Evolutionary conservation across 78 protist genomes (phyloP).

Genomic region (Dictyostelium discoideum): dicty_2.7 NC_007088.5:1860001-1860500

Average conservation of each 20-base stretch:
- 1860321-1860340: conserved; percentile 19
- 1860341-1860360: not conserved
- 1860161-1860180: conserved; percentile 26
- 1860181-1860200: conserved; percentile 71
- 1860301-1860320: conserved; percentile 19
- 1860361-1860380: not conserved
- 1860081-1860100: conserved; percentile 34
- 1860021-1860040: conserved; percentile 63
- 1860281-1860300: conserved; percentile 60
- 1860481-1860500: not conserved
- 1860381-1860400: not conserved
- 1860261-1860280: conserved; percentile 70
- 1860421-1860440: not conserved
- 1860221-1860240: conserved; percentile 4
- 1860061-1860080: not conserved
- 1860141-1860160: not conserved
- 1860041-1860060: conserved; percentile 4
- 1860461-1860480: not conserved
- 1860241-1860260: conserved; percentile 46
- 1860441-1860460: not conserved
- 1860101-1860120: conserved; percentile 65
- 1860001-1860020: not conserved
- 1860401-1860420: not conserved
- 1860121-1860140: conserved; percentile 23
- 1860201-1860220: conserved; percentile 24